Percentiles rank a stretch among this genome's conserved stretches.
Evolutionary conservation across 805 yeast genomes (phyloP).

Genomic region (Sugiyamaella boreocaroliniensis): DNA sequence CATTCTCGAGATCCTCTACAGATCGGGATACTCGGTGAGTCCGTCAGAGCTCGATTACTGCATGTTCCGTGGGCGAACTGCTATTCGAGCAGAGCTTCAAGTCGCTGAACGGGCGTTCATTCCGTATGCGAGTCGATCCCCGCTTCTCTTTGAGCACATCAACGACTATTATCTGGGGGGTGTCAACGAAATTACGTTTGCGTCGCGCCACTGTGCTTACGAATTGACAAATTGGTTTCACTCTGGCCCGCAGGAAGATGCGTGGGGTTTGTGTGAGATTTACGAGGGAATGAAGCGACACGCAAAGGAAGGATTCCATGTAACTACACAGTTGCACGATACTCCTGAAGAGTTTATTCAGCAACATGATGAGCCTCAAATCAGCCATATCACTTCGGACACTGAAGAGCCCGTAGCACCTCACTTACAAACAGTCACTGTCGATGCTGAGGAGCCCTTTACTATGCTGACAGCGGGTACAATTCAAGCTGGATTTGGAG

Average conservation of each 20-base stretch:
- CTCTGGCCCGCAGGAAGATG: slow-evolving; percentile 20
- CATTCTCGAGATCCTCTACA: slow-evolving; percentile 35
- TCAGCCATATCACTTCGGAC: neutral
- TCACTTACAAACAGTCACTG: neutral
- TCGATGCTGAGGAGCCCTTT: neutral
- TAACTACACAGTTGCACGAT: neutral
- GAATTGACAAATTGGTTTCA: slow-evolving; percentile 39
- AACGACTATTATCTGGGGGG: slow-evolving; percentile 52
- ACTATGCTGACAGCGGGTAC: slow-evolving; percentile 14
- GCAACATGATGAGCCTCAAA: neutral
- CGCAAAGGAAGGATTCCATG: neutral
- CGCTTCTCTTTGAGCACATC: slow-evolving; percentile 37
- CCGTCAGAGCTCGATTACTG: slow-evolving; percentile 40
- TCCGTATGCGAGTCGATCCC: slow-evolving; percentile 37
- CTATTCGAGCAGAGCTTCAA: slow-evolving; percentile 41
- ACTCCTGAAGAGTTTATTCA: neutral
- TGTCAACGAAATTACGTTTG: slow-evolving; percentile 38
- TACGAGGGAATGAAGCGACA: slow-evolving; percentile 24
- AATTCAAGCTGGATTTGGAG: slow-evolving; percentile 42
- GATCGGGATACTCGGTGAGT: slow-evolving; percentile 35
- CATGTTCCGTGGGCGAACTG: slow-evolving; percentile 49
- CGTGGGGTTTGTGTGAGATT: slow-evolving; percentile 32
- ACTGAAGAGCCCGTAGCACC: neutral
- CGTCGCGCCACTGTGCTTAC: slow-evolving; percentile 36
- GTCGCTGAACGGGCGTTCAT: slow-evolving; percentile 29